Base-by-base conservation (phyloP, 495 filamentous ascomycete species). In the Massariosphaeria phaeospora region DNA sequence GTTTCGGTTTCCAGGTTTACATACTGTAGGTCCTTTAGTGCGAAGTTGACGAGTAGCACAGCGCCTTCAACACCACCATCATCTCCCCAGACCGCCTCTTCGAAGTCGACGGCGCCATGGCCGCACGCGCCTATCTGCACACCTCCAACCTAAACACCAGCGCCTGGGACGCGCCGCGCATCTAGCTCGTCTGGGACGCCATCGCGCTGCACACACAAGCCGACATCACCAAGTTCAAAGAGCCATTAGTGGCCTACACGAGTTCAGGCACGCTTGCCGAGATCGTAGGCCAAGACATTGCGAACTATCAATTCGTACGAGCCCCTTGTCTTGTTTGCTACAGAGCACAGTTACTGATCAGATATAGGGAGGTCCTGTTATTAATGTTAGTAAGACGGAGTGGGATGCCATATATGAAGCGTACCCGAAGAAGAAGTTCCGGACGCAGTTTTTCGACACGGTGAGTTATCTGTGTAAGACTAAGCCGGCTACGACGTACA, bases 41-140 rank as follows among this genome's bases (percentile, higher is more conserved):
- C 58, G 73, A 76, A 61, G 70, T 76, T 10, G 72, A 75, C 54
- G 66, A 71, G 12, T 70, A 70, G n/a, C 67, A 71, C n/a, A n/a
- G n/a, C n/a, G n/a, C n/a, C n/a, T n/a, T n/a, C n/a, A n/a, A n/a
- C n/a, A n/a, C n/a, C n/a, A n/a, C n/a, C n/a, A n/a, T n/a, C n/a
- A n/a, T n/a, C n/a, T n/a, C n/a, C n/a, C n/a, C n/a, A n/a, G n/a
- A n/a, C n/a, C n/a, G n/a, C 7, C 29, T 7, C n/a, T 76, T 76
- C 59, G 73, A 76, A 62, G 69, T 76, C n/a, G 72, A 75, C 55
- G 65, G 72, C 17, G 71, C 71, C n/a, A 66, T 70, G 47, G 67
- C 64, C 7, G 66, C 73, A 17, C 59, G 64, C 3, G 48, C 63
- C 18, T 75, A 73, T 52, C 23, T 74, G 46, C 45, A 46, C 11